Percentiles rank a stretch among this genome's conserved stretches.
Evolutionary conservation across 2,329 filamentous ascomycete genomes (phyloP).

Genomic region (Venturia pyrina): DNA sequence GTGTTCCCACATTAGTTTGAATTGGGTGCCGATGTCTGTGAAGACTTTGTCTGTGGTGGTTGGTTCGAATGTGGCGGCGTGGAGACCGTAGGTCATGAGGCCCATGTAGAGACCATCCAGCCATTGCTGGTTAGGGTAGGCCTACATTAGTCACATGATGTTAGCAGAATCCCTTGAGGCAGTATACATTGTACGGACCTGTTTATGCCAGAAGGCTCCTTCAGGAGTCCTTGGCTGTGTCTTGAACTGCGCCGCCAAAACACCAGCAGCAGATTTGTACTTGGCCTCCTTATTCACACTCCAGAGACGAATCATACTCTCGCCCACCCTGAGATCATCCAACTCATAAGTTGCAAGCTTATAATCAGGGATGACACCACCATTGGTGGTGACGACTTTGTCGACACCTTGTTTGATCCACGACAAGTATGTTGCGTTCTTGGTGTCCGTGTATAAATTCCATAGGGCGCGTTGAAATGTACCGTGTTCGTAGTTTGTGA

Average conservation of each 20-base stretch:
- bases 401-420: neutral
- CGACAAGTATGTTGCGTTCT: neutral
- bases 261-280: neutral
- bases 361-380: neutral
- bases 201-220: neutral
- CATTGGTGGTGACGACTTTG: neutral
- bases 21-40: constrained; percentile 23
- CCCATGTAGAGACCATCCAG: constrained; percentile 1
- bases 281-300: neutral
- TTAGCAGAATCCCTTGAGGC: neutral
- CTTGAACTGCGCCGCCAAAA: neutral
- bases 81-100: neutral
- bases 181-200: neutral
- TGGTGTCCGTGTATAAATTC: neutral
- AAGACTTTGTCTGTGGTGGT: neutral
- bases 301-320: neutral
- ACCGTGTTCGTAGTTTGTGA: neutral
- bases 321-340: neutral
- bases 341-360: neutral
- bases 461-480: neutral
- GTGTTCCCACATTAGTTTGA: constrained; percentile 20
- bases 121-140: neutral
- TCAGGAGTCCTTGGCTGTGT: neutral
- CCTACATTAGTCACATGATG: neutral
- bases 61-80: neutral